Conservation (phyloP, 768 basidiomycete species). For the Mycena leptocephala region DNA sequence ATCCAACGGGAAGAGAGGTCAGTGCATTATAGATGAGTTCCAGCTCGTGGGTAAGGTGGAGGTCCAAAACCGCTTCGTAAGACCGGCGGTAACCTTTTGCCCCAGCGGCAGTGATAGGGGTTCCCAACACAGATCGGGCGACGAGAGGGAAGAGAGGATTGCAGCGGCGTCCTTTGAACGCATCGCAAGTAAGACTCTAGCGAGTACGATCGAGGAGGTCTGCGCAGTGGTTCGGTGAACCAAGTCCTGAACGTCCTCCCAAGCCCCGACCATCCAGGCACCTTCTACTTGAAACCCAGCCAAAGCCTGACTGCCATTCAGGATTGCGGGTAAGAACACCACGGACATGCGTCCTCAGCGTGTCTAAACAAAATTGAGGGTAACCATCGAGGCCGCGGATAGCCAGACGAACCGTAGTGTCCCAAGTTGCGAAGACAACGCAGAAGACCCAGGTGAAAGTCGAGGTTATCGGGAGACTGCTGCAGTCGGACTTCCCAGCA, state of each 20-base stretch:
- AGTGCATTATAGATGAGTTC: constrained; percentile 73
- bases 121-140: constrained; percentile 83
- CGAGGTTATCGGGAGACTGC: constrained; percentile 90
- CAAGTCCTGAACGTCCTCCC: constrained; percentile 84
- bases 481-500: constrained; percentile 98
- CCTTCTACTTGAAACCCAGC: constrained; percentile 93
- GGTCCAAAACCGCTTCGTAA: constrained; percentile 88
- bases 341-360: constrained; percentile 93
- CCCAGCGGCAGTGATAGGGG: constrained; percentile 87
- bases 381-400: neutral
- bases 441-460: constrained; percentile 91
- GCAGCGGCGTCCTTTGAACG: constrained; percentile 65
- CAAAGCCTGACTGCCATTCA: constrained; percentile 84
- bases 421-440: constrained; percentile 95
- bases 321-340: constrained; percentile 91
- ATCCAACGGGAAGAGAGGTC: constrained; percentile 53
- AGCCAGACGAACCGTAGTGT: constrained; percentile 87
- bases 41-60: constrained; percentile 92
- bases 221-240: constrained; percentile 65
- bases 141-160: constrained; percentile 69
- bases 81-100: constrained; percentile 86
- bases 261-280: constrained; percentile 96
- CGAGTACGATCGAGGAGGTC: constrained; percentile 80
- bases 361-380: constrained; percentile 70
- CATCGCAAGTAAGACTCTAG: constrained; percentile 87